Percentiles rank a stretch among this genome's conserved stretches.
Conservation (phyloP, 169 alveolate species). For the Eimeria praecox region DNA sequence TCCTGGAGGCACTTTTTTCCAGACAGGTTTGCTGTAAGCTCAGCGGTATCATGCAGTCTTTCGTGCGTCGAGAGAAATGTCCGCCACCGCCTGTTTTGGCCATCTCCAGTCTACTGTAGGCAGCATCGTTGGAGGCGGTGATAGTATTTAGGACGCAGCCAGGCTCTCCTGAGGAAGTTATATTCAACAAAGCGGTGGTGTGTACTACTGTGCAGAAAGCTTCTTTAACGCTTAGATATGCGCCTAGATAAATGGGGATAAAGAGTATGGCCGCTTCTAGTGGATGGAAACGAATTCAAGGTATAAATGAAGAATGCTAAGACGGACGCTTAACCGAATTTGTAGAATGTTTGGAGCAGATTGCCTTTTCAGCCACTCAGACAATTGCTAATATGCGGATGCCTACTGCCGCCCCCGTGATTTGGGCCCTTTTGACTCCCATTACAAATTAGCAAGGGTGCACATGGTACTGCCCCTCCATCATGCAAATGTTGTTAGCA, state of each 20-base stretch:
- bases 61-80: neutral
- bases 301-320: neutral
- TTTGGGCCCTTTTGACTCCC: no score
- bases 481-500: no score
- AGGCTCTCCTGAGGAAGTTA: neutral
- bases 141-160: neutral
- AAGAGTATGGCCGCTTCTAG: neutral
- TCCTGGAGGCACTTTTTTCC: neutral
- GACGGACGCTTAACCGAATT: neutral
- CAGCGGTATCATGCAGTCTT: neutral
- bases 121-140: no score
- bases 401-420: no score
- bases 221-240: neutral
- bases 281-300: neutral
- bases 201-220: neutral
- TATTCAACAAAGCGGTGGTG: neutral
- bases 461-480: no score
- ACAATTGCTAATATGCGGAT: no score
- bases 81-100: neutral
- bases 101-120: neutral
- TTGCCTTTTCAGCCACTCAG: no score
- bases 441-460: no score
- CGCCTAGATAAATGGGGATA: neutral
- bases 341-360: no score
- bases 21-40: neutral